Conservation (phyloP, 768 basidiomycete genomes). For the Podaxis sp. region DNA sequence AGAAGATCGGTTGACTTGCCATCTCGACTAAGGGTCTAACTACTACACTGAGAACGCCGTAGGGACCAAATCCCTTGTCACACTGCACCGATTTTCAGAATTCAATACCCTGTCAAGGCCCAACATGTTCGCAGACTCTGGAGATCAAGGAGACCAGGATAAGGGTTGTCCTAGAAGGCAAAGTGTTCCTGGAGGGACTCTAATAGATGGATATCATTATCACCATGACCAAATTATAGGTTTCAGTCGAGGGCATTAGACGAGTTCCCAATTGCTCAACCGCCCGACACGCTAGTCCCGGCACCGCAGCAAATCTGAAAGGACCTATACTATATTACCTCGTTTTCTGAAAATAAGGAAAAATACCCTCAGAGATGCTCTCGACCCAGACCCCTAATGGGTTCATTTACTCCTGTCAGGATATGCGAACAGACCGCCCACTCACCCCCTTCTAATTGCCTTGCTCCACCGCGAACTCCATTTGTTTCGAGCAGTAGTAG, state of each 20-base stretch:
- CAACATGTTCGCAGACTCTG: not conserved
- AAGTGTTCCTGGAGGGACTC: not conserved
- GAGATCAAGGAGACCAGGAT: not conserved
- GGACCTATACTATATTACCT: too few relatives aligned
- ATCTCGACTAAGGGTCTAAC: not conserved
- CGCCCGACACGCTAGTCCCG: not conserved
- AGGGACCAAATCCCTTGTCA: not conserved
- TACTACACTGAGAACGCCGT: not conserved
- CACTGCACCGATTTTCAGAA: not conserved
- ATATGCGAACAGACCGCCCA: not conserved
- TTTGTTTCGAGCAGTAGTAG: not conserved
- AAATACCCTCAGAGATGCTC: not conserved
- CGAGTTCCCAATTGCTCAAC: not conserved
- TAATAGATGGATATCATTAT: too few relatives aligned
- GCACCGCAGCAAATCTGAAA: too few relatives aligned
- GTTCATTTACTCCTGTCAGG: not conserved
- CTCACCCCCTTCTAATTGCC: not conserved
- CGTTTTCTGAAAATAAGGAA: too few relatives aligned
- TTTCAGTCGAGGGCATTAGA: not conserved
- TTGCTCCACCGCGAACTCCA: not conserved
- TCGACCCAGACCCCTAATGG: not conserved
- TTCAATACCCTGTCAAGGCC: not conserved
- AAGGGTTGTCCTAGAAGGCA: not conserved
- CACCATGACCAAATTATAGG: too few relatives aligned
- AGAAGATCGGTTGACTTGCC: not conserved